Evolutionary conservation across 1,139 yeast genomes (phyloP).

Genomic region (Kluyveromyces sp.): DNA sequence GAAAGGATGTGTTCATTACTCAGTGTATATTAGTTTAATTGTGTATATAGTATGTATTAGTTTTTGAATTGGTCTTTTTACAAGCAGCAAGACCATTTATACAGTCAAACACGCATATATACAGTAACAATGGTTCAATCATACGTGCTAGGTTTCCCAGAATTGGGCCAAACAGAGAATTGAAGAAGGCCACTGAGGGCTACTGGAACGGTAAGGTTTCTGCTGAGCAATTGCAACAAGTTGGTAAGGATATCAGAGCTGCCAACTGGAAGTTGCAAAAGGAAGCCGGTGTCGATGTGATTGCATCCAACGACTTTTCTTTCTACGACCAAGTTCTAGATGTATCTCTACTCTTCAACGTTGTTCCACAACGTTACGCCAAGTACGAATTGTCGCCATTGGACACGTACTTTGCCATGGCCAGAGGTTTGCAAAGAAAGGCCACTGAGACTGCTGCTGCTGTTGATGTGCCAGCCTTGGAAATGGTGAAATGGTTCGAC

Average conservation of each 20-base stretch:
- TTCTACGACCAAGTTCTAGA: slow-evolving; percentile 96
- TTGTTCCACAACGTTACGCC: slow-evolving; percentile 93
- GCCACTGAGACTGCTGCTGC: slow-evolving; percentile 82
- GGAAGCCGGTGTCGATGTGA: slow-evolving; percentile 94
- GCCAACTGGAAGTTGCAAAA: slow-evolving; percentile 97
- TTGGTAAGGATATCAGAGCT: slow-evolving; percentile 92
- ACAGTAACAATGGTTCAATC: slow-evolving; percentile 70
- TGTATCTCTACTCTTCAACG: slow-evolving; percentile 86
- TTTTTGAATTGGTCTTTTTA: too few relatives aligned
- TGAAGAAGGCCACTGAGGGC: slow-evolving; percentile 96
- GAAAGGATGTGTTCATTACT: too few relatives aligned
- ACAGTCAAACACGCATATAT: background rate
- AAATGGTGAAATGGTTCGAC: slow-evolving; percentile 99
- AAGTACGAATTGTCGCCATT: slow-evolving; percentile 83
- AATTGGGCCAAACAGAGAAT: slow-evolving; percentile 97
- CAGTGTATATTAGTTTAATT: too few relatives aligned
- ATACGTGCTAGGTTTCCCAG: slow-evolving; percentile 98
- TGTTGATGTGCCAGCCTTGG: slow-evolving; percentile 97
- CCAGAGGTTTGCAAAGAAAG: slow-evolving; percentile 98
- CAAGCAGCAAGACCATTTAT: too few relatives aligned
- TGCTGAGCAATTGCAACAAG: slow-evolving; percentile 79
- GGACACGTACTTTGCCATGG: slow-evolving; percentile 97
- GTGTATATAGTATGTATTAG: too few relatives aligned
- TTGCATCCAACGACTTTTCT: slow-evolving; percentile 96
- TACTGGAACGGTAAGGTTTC: slow-evolving; percentile 95